A percentile compares a stretch with the other conserved stretches of the same genome.
These are phyloP conservation scores for Capsicum rhomboideum DNA, from an alignment of 257 asterid species.

Conservation along the genomic window DNA sequence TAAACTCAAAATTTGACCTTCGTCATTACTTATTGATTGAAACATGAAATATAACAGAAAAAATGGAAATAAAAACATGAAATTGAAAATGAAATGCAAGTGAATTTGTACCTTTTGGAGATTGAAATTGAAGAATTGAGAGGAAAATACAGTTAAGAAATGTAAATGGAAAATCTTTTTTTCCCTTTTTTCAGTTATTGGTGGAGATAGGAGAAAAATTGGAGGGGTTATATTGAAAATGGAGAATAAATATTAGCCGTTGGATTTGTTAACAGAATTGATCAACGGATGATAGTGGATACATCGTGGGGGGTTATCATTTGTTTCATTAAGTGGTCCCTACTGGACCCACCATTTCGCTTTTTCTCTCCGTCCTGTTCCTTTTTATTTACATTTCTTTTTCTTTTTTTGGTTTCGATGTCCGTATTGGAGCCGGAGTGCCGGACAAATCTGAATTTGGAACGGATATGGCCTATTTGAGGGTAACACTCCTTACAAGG, in stretches of 20 bases:
- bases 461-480: no score
- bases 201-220: neutral
- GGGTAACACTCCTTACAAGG: no score
- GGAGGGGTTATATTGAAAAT: slow-evolving; percentile 16
- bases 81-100: neutral
- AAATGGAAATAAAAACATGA: no score
- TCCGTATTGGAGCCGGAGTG: no score
- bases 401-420: no score
- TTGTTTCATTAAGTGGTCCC: neutral
- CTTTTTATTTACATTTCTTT: no score
- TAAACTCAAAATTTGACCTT: neutral
- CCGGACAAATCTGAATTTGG: no score
- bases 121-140: neutral
- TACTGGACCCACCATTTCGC: neutral
- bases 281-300: slow-evolving; percentile 17
- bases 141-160: no score
- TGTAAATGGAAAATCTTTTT: neutral
- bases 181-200: neutral
- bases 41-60: neutral
- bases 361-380: neutral
- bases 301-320: slow-evolving; percentile 14
- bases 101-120: neutral
- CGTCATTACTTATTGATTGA: neutral
- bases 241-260: slow-evolving; percentile 10
- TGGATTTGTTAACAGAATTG: slow-evolving; percentile 7